Conservation (phyloP, 345 rosid genomes). For the Zanthoxylum bungeanum region DNA sequence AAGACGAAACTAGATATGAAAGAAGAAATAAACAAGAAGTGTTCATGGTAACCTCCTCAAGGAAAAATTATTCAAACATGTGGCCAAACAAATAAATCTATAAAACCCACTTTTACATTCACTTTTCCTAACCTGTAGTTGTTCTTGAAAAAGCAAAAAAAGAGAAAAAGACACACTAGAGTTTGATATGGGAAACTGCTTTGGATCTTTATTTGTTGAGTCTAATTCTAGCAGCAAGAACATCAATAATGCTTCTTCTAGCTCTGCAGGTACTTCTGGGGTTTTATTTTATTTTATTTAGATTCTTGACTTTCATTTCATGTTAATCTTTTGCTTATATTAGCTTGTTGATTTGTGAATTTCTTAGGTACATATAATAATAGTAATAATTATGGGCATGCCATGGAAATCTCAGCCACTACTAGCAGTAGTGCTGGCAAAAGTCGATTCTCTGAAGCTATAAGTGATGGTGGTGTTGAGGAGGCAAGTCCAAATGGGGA, state of each 20-base stretch:
- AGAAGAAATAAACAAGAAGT: too few species aligned
- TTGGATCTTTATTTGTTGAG: slow-evolving; percentile 14
- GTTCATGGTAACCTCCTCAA: too few species aligned
- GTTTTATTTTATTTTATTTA: not conserved
- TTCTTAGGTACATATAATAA: too few species aligned
- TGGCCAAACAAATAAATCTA: too few species aligned
- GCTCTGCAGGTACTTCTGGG: slow-evolving; percentile 31
- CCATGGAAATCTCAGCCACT: slow-evolving; percentile 28
- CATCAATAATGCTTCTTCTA: slow-evolving; percentile 2
- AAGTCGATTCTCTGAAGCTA: slow-evolving; percentile 45
- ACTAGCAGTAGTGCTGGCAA: slow-evolving; percentile 34
- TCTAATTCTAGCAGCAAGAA: not conserved
- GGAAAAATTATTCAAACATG: too few species aligned
- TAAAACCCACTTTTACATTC: too few species aligned
- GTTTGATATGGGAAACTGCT: slow-evolving; percentile 44
- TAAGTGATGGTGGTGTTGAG: slow-evolving; percentile 30
- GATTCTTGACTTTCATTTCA: not conserved
- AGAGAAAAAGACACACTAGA: not conserved
- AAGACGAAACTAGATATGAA: too few species aligned
- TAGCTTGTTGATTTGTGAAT: not conserved
- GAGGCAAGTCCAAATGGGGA: slow-evolving; percentile 21
- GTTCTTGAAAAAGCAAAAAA: not conserved
- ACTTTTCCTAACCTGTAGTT: too few species aligned
- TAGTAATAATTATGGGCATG: slow-evolving; percentile 26
- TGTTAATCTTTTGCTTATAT: not conserved